Conservation (phyloP, 495 filamentous ascomycete genomes). For the Aspergillus egyptiacus region DNA sequence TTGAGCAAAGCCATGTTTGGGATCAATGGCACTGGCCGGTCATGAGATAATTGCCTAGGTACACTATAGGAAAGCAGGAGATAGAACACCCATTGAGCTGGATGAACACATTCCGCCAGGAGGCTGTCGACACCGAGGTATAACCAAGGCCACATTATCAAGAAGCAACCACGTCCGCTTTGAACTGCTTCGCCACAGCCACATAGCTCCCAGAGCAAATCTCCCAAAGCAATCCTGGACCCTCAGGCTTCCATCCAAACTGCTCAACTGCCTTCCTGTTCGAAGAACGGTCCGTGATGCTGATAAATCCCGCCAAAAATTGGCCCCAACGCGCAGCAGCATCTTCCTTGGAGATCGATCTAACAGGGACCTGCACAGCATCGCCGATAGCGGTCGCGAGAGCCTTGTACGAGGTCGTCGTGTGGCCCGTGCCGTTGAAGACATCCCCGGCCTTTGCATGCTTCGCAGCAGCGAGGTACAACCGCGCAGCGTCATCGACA, state of each 20-base stretch:
- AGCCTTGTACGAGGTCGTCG: constrained; percentile 33
- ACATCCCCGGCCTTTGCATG: constrained; percentile 32
- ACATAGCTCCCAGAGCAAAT: constrained; percentile 26
- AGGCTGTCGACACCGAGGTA: too few species aligned
- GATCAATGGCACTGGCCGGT: too few species aligned
- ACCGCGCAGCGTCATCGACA: constrained; percentile 33
- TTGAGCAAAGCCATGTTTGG: too few species aligned
- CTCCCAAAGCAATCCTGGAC: constrained; percentile 32
- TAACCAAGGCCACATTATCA: too few species aligned
- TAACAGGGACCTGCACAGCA: constrained; percentile 25
- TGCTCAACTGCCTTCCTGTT: constrained; percentile 35
- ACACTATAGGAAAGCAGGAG: too few species aligned
- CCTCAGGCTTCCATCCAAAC: constrained; percentile 36
- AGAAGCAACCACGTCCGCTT: constrained; percentile 1
- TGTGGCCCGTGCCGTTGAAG: constrained; percentile 39
- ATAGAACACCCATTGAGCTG: too few species aligned
- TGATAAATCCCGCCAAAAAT: constrained; percentile 22
- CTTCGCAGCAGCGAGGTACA: constrained; percentile 40
- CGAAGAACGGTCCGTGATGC: constrained; percentile 32
- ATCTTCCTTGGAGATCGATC: constrained; percentile 25
- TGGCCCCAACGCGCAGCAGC: constrained; percentile 28
- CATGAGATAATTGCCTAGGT: too few species aligned
- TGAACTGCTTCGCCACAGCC: constrained; percentile 12
- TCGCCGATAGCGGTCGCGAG: constrained; percentile 36
- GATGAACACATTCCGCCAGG: too few species aligned